phyloP scores from a whole-genome alignment of 768 basidiomycete genomes.

The Lactifluus pinguis region DNA sequence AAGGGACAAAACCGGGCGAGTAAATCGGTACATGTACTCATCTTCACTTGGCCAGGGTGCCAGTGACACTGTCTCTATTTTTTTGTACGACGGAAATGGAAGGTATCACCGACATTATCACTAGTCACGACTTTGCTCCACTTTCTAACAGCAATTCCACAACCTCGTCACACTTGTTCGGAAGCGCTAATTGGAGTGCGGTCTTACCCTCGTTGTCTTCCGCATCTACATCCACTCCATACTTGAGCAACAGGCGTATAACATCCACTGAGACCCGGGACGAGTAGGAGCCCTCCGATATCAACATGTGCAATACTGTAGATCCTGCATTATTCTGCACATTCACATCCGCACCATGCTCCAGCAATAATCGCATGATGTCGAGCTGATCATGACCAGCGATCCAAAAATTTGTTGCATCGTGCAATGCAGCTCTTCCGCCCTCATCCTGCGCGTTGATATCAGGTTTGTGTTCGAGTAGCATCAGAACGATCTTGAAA shows the following conservation, averaged over 20 bases:
- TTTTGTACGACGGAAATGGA: no score
- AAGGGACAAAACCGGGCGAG: no score
- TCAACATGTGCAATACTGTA: background rate
- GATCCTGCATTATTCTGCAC: background rate
- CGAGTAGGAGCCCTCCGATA: no score
- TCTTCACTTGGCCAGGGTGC: no score
- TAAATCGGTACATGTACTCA: no score
- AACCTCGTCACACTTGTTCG: background rate
- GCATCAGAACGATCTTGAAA: background rate
- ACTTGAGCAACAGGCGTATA: background rate
- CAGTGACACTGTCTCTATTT: no score
- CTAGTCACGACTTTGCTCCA: background rate
- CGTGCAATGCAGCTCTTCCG: background rate
- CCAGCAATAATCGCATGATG: background rate
- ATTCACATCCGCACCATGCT: background rate
- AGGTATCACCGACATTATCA: no score
- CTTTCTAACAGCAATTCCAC: background rate
- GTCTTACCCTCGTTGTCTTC: background rate
- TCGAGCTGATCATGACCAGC: background rate
- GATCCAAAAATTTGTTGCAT: background rate
- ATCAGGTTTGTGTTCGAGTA: background rate
- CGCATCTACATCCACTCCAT: background rate
- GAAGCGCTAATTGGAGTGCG: background rate
- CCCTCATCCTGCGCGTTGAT: background rate
- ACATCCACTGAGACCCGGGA: no score